Evolutionary conservation across 2,329 filamentous ascomycete species (phyloP), one percentile per base, ranked within the genome.

Genomic region (Westerdykella sp.): DNA sequence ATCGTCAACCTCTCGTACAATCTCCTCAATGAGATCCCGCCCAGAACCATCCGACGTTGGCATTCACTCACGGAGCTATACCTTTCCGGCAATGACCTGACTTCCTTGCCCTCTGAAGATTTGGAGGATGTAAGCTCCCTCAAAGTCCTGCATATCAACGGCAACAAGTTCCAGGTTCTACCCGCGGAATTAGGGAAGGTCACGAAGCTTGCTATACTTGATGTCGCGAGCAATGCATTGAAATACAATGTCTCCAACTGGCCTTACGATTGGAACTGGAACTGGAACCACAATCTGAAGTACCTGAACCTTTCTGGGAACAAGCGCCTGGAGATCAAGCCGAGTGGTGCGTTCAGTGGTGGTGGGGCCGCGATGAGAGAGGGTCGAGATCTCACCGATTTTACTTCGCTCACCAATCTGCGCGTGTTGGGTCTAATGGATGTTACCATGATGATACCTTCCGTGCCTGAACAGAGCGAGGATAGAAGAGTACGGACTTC

Each of bases 261-360:
- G 76, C 93, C 91, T 0, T 98, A 98, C 63, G 93, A 98, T 64
- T 98, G 93, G 93, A 98, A 98, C 59, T 98, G 93, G 93, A 97
- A 97, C 61, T 87, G 93, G 76, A 98, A 98, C 59, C 87, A 86
- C 39, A 94, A 96, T 57, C 72, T 98, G 52, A 85, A 90, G 50
- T 98, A 94, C 61, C 82, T 98, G 49, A 98, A 97, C 60, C 75
- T 98, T 60, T 97, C 91, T 0, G 93, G 93, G 40, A 98, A 98
- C 71, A 96, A 95, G 67, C 83, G 91, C 40, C 71, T 98, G 28
- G 93, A 98, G 67, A 97, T 98, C 71, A 83, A 83, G 59, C 80
- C 80, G 1, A 79, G 72, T 47, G 80, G 79, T 21, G 73, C 77
- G 6, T 79, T 79, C 38, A 70, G 75, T 43, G 59, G 75, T 60